Evolutionary conservation across 768 basidiomycete genomes (phyloP), one percentile per base, ranked within the genome.

Genomic region (Boletus speciosus): DNA sequence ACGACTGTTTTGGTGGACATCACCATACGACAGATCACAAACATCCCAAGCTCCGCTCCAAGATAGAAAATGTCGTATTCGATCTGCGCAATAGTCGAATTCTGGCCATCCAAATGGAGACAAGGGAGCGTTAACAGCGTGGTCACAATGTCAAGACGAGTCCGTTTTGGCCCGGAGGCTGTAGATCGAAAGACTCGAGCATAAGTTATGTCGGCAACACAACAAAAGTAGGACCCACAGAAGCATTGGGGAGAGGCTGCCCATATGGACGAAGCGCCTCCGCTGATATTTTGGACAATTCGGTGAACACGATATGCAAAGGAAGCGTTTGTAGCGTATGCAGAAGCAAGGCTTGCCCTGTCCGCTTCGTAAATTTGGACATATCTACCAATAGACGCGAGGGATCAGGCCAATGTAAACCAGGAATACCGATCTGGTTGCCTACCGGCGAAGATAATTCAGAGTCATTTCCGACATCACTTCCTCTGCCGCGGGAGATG

Each of bases 31-130:
- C 69, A 71, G 27, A 64, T 51, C 12, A 58, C 61, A 37, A 72
- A 62, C 63, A 70, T 64, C 47, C 71, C 71, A 27, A 58, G 37
- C 12, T 47, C 42, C 2, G 47, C 44, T 25, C 71, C 71, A 19
- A 71, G 65, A 52, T 66, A 71, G 42, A 64, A 58, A 9, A 71
- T 65, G 39, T 71, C 71, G 32, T 70, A 73, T 34, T 62, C 43
- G 19, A 71, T 23, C 25, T 58, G 58, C 5, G 54, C 59, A 25
- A 34, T 36, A 6, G 21, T 45, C 9, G 46, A 46, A 44, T n/a
- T 40, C 47, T 48, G 45, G 1, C 27, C 34, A n/a, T 58, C 42
- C 37, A 49, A 52, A 38, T 71, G 67, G 34, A 73, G 58, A 15
- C 55, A 14, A 38, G 67, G 66, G 32, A 72, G 65, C 1, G 55